Percentiles rank a stretch among this genome's conserved stretches.
These are phyloP conservation scores for Trypanosomatidae sp. DNA, from an alignment of 208 protist species.

Conservation along the genomic window DNA sequence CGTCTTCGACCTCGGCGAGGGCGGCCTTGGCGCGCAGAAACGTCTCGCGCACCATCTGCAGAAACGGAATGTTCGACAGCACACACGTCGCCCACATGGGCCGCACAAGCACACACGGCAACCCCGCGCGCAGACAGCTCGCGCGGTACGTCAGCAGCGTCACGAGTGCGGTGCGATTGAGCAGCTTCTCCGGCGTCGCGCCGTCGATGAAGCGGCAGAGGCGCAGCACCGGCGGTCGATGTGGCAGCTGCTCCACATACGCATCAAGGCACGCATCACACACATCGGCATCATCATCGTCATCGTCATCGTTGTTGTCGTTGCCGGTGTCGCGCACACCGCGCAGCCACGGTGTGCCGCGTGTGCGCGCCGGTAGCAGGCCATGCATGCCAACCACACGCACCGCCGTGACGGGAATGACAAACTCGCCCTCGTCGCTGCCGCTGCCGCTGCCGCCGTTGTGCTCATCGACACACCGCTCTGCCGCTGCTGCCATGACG, in stretches of 20 bases:
- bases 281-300: conserved; percentile 6
- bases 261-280: too few relatives aligned
- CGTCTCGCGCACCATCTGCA: conserved; percentile 35
- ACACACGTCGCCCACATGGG: conserved; percentile 29
- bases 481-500: too few relatives aligned
- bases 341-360: conserved; percentile 39
- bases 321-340: conserved; percentile 8
- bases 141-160: conserved; percentile 15
- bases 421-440: conserved; percentile 11
- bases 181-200: conserved; percentile 18
- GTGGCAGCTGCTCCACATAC: conserved; percentile 9
- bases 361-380: conserved; percentile 13
- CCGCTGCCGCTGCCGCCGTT: background rate
- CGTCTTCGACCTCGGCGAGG: conserved; percentile 21
- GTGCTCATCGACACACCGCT: too few relatives aligned
- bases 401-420: conserved; percentile 25
- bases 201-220: conserved; percentile 30
- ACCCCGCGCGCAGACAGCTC: conserved; percentile 15
- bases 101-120: conserved; percentile 17
- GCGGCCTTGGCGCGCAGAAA: conserved; percentile 24
- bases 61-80: conserved; percentile 24
- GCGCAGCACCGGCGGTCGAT: conserved; percentile 21
- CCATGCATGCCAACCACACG: conserved; percentile 29
- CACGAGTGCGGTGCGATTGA: conserved; percentile 19
- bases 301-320: too few relatives aligned